Conservation (phyloP, 768 basidiomycete species). For the Lactarius trivialis region DNA sequence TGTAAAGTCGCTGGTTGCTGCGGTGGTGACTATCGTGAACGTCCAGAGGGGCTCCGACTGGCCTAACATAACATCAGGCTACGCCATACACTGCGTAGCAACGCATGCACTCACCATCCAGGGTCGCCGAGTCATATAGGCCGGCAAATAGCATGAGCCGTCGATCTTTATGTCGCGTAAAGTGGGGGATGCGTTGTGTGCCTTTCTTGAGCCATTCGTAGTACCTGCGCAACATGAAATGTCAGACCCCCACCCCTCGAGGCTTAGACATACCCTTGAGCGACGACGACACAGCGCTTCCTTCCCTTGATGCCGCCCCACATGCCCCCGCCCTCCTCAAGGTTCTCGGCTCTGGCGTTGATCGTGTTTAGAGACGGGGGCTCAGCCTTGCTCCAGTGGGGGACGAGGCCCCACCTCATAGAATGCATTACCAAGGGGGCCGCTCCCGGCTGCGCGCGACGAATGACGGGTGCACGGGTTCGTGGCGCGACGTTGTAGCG, state of each 20-base stretch:
- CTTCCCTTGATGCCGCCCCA: slow-evolving; percentile 79
- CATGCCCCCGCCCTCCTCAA: slow-evolving; percentile 70
- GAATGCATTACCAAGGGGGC: slow-evolving; percentile 57
- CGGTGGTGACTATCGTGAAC: slow-evolving; percentile 86
- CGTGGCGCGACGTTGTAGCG: slow-evolving; percentile 84
- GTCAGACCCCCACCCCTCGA: not conserved
- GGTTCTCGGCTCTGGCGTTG: slow-evolving; percentile 82
- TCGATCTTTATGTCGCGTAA: slow-evolving; percentile 59
- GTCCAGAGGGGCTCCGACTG: slow-evolving; percentile 59
- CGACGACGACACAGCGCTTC: slow-evolving; percentile 81
- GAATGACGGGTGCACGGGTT: slow-evolving; percentile 67
- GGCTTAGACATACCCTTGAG: slow-evolving; percentile 51
- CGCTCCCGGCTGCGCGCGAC: slow-evolving; percentile 30
- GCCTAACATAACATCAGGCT: slow-evolving; percentile 32
- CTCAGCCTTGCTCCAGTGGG: slow-evolving; percentile 76
- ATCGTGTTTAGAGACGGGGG: slow-evolving; percentile 73
- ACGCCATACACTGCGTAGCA: not conserved
- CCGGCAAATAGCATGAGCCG: slow-evolving; percentile 81
- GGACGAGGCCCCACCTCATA: slow-evolving; percentile 89
- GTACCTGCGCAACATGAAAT: slow-evolving; percentile 46
- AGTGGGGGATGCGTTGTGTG: slow-evolving; percentile 74
- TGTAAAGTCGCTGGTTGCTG: slow-evolving; percentile 55
- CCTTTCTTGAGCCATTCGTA: slow-evolving; percentile 93
- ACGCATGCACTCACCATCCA: slow-evolving; percentile 43
- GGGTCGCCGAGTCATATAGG: slow-evolving; percentile 67